Percentiles rank a stretch among this genome's conserved stretches.
phyloP scores from a whole-genome alignment of 225 moss, liverwort and hornwort genomes.

The Climacium dendroides region DNA sequence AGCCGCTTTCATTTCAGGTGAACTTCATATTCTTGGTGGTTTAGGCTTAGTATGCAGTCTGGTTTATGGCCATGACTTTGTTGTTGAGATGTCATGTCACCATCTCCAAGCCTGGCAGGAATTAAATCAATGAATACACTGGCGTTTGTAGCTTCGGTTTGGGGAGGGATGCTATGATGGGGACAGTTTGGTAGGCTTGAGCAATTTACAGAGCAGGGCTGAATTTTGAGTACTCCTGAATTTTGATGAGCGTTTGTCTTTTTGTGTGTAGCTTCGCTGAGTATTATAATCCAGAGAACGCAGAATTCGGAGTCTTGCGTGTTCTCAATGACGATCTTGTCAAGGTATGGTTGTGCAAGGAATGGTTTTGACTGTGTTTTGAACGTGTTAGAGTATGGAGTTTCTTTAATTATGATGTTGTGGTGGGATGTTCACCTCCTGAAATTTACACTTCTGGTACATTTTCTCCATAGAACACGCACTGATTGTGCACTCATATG shows the following conservation, averaged over 20 bases:
- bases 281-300: constrained; percentile 52
- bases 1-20: constrained; percentile 96
- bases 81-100: background rate
- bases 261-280: constrained; percentile 63
- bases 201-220: background rate
- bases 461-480: background rate
- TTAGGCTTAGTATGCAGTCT: background rate
- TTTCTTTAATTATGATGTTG: background rate
- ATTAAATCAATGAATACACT: background rate
- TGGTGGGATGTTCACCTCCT: background rate
- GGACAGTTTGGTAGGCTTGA: background rate
- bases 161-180: background rate
- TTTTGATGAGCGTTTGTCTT: background rate
- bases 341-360: constrained; percentile 27
- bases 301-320: constrained; percentile 70
- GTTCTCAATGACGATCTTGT: constrained; percentile 97
- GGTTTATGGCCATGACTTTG: background rate
- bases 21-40: background rate
- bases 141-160: background rate
- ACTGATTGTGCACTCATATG: background rate
- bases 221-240: background rate
- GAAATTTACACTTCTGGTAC: background rate
- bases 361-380: background rate
- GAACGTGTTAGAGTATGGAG: background rate
- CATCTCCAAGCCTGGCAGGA: background rate